Conservation (phyloP, 2,329 filamentous ascomycete genomes). For the Nemania serpens region DNA sequence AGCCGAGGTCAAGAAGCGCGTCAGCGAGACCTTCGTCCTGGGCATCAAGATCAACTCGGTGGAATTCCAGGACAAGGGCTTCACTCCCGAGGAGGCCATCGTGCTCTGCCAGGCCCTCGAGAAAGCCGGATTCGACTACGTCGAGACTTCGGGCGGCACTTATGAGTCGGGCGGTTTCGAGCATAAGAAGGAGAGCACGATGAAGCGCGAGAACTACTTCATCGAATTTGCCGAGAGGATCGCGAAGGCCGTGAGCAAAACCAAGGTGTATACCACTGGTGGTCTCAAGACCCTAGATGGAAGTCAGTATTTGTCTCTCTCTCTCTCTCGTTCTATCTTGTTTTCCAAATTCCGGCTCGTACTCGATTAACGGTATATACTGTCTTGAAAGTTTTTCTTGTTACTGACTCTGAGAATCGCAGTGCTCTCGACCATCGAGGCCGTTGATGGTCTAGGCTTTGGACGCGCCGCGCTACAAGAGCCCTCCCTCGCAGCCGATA, state of each 20-base stretch:
- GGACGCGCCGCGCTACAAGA: conserved; percentile 58
- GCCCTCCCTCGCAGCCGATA: conserved; percentile 47
- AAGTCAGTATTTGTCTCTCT: conserved; percentile 37
- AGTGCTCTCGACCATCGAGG: conserved; percentile 54
- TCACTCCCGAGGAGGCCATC: conserved; percentile 54
- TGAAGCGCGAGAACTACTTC: conserved; percentile 60
- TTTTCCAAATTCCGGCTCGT: neutral
- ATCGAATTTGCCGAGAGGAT: conserved; percentile 59
- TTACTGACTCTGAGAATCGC: neutral
- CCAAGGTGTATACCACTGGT: conserved; percentile 58
- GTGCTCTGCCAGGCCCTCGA: conserved; percentile 54
- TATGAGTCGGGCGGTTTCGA: conserved; percentile 56
- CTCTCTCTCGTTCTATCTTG: neutral
- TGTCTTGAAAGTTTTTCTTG: neutral
- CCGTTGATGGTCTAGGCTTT: conserved; percentile 61
- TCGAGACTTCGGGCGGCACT: conserved; percentile 63
- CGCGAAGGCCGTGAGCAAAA: conserved; percentile 50
- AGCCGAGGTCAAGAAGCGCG: conserved; percentile 41
- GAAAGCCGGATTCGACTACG: conserved; percentile 55
- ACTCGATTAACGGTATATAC: neutral
- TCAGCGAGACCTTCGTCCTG: conserved; percentile 48
- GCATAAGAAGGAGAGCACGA: conserved; percentile 58
- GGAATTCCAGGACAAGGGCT: conserved; percentile 57
- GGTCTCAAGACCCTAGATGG: conserved; percentile 56
- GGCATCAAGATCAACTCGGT: conserved; percentile 62